Percentiles rank a stretch among this genome's conserved stretches.
Evolutionary conservation across 108 stramenopile species (phyloP).

Genomic region (Pseudonitzschia pungens): DNA sequence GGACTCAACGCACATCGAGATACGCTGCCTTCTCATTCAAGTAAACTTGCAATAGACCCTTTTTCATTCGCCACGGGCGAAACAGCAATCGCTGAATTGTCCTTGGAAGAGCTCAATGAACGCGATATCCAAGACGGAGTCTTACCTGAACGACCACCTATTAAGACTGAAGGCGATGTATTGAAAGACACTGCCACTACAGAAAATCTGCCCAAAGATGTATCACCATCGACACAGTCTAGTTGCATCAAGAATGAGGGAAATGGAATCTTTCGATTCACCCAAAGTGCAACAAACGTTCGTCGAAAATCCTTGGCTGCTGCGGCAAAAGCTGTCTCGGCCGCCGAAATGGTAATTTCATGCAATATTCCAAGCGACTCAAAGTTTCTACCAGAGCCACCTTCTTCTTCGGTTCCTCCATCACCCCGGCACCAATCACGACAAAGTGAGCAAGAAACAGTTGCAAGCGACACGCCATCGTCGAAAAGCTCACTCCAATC

Average conservation of each 20-base stretch:
- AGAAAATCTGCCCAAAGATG: neutral
- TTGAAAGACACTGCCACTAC: neutral
- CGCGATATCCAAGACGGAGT: neutral
- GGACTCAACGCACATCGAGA: neutral
- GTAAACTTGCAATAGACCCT: neutral
- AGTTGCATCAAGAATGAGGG: neutral
- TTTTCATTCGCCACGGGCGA: neutral
- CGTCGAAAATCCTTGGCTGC: conserved; percentile 5
- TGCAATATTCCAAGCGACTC: neutral
- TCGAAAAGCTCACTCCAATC: conserved; percentile 11
- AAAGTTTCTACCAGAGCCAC: neutral
- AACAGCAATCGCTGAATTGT: neutral
- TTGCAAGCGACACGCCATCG: conserved; percentile 7
- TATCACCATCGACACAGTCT: neutral
- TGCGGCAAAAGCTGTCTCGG: conserved; percentile 1
- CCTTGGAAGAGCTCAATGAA: neutral
- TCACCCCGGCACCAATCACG: neutral
- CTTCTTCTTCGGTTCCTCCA: neutral
- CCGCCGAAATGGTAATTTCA: neutral
- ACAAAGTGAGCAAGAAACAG: neutral
- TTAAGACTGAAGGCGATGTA: neutral
- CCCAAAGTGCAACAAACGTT: neutral
- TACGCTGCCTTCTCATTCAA: neutral
- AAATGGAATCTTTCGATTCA: neutral
- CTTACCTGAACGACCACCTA: neutral